Conservation (phyloP, 495 filamentous ascomycete species). For the Glutinoglossum americanum region DNA sequence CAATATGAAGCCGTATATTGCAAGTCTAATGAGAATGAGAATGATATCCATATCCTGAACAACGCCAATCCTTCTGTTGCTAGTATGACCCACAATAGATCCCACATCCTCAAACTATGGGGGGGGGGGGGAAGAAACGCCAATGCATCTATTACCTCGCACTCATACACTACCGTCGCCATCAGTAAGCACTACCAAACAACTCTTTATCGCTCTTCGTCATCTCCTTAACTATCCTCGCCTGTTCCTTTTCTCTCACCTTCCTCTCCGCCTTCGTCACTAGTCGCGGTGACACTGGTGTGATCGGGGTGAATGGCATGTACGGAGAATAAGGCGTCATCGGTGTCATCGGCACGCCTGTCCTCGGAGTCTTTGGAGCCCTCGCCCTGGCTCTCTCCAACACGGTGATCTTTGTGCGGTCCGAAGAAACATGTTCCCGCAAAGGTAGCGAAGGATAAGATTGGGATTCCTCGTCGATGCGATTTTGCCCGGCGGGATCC, state of each 20-base stretch:
- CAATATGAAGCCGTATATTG: not conserved
- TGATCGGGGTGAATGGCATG: slow-evolving; percentile 74
- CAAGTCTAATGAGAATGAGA: not conserved
- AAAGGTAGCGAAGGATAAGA: not conserved
- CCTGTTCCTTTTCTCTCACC: slow-evolving; percentile 8
- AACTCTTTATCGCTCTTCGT: not conserved
- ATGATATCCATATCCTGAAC: not conserved
- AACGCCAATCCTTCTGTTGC: not conserved
- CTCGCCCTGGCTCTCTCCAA: slow-evolving; percentile 33
- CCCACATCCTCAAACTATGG: not conserved
- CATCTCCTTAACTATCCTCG: not conserved
- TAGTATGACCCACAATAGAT: not conserved
- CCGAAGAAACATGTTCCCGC: not conserved
- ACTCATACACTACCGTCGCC: not conserved
- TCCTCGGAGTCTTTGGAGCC: slow-evolving; percentile 32
- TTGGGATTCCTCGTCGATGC: not conserved
- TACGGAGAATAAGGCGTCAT: slow-evolving; percentile 71
- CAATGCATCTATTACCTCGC: not conserved
- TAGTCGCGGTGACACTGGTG: slow-evolving; percentile 67
- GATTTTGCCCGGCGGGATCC: not conserved
- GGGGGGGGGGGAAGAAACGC: not conserved
- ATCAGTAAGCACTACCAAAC: not conserved
- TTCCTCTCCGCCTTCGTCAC: slow-evolving; percentile 41
- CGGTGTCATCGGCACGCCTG: slow-evolving; percentile 51
- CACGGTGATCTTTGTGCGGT: slow-evolving; percentile 42